Conservation (phyloP, 176 grass and related monocot species). For the Poa pratensis region DNA sequence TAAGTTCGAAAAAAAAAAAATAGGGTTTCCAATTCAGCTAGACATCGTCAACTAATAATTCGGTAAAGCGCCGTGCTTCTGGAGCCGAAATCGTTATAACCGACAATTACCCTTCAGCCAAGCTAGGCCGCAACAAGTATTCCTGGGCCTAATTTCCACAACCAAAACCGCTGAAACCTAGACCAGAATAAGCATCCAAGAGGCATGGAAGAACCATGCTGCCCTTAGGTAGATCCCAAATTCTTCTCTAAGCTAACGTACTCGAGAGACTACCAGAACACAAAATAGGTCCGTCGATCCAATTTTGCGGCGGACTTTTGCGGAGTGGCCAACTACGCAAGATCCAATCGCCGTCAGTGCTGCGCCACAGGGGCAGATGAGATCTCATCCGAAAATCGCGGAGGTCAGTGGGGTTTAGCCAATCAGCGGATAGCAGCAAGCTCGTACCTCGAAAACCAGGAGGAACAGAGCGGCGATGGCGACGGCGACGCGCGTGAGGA, state of each 20-base stretch:
- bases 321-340: neutral
- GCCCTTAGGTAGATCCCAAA: neutral
- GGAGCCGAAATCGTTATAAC: neutral
- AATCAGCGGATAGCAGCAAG: neutral
- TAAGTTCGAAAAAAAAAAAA: neutral
- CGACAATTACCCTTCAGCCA: slow-evolving; percentile 1
- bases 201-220: neutral
- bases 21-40: neutral
- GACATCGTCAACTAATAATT: neutral
- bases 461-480: neutral
- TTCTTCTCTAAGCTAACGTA: neutral
- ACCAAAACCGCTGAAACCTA: neutral
- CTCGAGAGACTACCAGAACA: neutral
- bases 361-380: neutral
- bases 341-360: neutral
- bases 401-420: neutral
- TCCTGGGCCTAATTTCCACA: neutral
- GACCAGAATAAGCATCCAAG: neutral
- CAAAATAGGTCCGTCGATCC: neutral
- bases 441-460: neutral
- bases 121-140: neutral
- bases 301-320: neutral
- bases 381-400: neutral
- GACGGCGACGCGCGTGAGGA: neutral
- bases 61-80: neutral